A percentile compares a stretch with the other conserved stretches of the same genome.
Evolutionary conservation across 495 filamentous ascomycete species (phyloP).

Genomic region (Penicillium cataractarum): DNA sequence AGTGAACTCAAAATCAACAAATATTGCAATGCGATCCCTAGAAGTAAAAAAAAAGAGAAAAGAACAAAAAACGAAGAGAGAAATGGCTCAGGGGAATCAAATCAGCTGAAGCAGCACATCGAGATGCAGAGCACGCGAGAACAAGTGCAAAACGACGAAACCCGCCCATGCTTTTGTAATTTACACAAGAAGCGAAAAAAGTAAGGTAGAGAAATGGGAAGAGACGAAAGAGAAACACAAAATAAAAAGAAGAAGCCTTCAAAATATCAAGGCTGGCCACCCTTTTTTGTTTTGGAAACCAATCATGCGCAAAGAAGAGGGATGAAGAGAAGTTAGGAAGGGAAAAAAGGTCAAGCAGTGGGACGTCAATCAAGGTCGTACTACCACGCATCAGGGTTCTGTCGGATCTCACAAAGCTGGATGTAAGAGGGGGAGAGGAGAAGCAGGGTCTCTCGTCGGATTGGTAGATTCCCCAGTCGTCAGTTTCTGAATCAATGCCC

Average conservation of each 20-base stretch:
- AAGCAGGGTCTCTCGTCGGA: background rate
- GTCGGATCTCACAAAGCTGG: slow-evolving; percentile 7
- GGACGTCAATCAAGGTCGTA: background rate
- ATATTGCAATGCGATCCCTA: slow-evolving; percentile 20
- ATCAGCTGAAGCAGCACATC: slow-evolving; percentile 24
- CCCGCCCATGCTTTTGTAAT: slow-evolving; percentile 52
- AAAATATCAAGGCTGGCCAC: slow-evolving; percentile 19
- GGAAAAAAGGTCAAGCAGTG: background rate
- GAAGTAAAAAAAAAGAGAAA: background rate
- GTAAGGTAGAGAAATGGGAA: slow-evolving; percentile 9
- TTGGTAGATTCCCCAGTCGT: background rate
- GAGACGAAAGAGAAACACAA: slow-evolving; percentile 6
- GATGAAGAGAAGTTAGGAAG: slow-evolving; percentile 11
- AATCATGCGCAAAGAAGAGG: slow-evolving; percentile 21
- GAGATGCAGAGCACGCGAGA: slow-evolving; percentile 29
- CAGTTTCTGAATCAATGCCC: background rate
- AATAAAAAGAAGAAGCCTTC: slow-evolving; percentile 8
- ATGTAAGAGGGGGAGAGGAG: background rate
- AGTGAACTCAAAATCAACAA: slow-evolving; percentile 4
- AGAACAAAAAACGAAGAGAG: background rate
- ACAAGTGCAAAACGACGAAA: slow-evolving; percentile 32
- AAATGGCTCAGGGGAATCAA: slow-evolving; percentile 22
- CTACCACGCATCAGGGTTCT: slow-evolving; percentile 8
- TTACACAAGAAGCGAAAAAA: slow-evolving; percentile 34
- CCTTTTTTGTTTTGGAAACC: slow-evolving; percentile 22